Evolutionary conservation across 225 moss, liverwort and hornwort genomes (phyloP).

Genomic region (Antitrichia curtipendula): DNA sequence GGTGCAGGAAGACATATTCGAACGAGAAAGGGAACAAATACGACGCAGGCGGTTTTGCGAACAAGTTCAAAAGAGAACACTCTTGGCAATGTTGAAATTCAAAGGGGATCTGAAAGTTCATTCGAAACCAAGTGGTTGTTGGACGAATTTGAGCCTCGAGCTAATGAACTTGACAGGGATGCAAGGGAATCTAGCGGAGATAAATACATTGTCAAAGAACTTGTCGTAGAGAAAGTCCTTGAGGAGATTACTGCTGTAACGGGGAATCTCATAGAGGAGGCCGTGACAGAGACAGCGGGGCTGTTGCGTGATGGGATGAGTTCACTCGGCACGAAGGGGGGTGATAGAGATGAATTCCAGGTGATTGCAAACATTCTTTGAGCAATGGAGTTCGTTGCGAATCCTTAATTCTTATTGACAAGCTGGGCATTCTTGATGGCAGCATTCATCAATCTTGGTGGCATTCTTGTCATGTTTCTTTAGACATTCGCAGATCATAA

Average conservation of each 20-base stretch:
- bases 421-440: background rate
- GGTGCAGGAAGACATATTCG: conserved; percentile 2
- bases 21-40: background rate
- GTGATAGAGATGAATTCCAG: conserved; percentile 33
- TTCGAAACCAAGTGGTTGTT: conserved; percentile 14
- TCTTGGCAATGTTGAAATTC: conserved; percentile 9
- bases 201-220: background rate
- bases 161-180: background rate
- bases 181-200: background rate
- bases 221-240: background rate
- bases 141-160: conserved; percentile 5
- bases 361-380: conserved; percentile 1
- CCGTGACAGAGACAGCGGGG: conserved; percentile 19
- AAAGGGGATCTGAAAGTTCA: conserved; percentile 10
- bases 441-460: background rate
- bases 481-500: background rate
- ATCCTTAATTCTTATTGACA: background rate
- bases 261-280: conserved; percentile 7
- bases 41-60: conserved; percentile 13
- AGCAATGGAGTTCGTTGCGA: background rate
- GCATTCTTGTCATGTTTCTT: background rate
- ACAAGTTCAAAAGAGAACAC: conserved; percentile 21
- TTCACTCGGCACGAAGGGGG: conserved; percentile 22
- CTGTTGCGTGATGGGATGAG: conserved; percentile 6
- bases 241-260: background rate